Percentiles rank a stretch among this genome's conserved stretches.
Conservation (phyloP, 1,284 basidiomycete species). For the Coniferiporia sulphurascens region DNA sequence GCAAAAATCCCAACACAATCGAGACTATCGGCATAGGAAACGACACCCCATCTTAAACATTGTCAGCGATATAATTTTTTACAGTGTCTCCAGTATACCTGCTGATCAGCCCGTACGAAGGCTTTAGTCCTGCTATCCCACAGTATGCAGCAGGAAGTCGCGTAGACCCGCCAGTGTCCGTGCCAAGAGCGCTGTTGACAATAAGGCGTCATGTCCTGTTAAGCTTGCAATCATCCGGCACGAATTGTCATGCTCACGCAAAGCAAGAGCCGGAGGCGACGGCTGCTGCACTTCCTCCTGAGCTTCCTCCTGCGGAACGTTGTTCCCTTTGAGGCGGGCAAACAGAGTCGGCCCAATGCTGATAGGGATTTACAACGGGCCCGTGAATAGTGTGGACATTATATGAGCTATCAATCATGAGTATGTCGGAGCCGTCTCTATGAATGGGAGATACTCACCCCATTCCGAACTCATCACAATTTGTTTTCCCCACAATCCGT, state of each 20-base stretch:
- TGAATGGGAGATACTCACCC: constrained; percentile 50
- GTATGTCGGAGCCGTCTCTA: neutral
- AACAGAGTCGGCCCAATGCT: constrained; percentile 23
- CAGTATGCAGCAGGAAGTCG: constrained; percentile 93
- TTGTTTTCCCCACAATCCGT: constrained; percentile 80
- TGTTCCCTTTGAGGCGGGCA: constrained; percentile 34
- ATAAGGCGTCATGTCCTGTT: neutral
- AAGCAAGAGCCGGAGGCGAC: constrained; percentile 75
- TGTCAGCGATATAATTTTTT: neutral
- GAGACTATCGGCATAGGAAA: constrained; percentile 91
- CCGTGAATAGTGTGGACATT: constrained; percentile 70
- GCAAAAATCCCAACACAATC: constrained; percentile 91
- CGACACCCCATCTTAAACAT: constrained; percentile 72
- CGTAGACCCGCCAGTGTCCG: constrained; percentile 94
- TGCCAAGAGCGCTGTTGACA: constrained; percentile 71
- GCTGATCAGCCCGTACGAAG: constrained; percentile 89
- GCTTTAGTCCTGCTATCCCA: constrained; percentile 89
- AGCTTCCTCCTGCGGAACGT: constrained; percentile 78
- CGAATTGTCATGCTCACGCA: constrained; percentile 49
- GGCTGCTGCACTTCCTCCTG: constrained; percentile 80
- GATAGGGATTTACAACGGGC: constrained; percentile 73
- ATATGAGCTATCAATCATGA: constrained; percentile 52
- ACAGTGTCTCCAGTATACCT: constrained; percentile 40
- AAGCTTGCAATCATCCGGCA: neutral
- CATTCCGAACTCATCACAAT: constrained; percentile 99